Conservation (phyloP, 768 basidiomycete species). For the Trametopsis cervina region DNA sequence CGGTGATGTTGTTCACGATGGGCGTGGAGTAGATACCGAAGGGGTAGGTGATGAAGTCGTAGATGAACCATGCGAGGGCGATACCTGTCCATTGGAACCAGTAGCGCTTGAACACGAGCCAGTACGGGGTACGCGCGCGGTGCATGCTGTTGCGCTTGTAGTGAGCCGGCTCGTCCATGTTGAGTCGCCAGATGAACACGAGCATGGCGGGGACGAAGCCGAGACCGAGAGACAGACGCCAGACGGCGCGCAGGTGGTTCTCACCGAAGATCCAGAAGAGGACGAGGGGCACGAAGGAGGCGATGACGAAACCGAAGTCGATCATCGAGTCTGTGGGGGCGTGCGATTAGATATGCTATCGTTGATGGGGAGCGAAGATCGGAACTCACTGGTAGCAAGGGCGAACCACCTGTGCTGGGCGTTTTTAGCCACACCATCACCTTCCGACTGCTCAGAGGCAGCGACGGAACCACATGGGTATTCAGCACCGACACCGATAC, state of each 20-base stretch:
- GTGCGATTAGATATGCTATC: neutral
- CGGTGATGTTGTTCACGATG: constrained; percentile 65
- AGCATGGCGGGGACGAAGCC: constrained; percentile 74
- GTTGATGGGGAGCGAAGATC: neutral
- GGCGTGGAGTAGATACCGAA: constrained; percentile 81
- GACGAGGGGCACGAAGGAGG: constrained; percentile 78
- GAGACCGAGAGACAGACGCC: constrained; percentile 82
- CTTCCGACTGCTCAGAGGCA: constrained; percentile 86
- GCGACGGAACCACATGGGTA: constrained; percentile 90
- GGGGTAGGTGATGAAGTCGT: constrained; percentile 74
- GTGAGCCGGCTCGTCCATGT: constrained; percentile 72
- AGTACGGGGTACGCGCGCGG: constrained; percentile 63
- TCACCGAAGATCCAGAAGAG: constrained; percentile 85
- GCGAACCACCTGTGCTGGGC: constrained; percentile 85
- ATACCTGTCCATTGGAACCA: constrained; percentile 70
- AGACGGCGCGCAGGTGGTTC: constrained; percentile 77
- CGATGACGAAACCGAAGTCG: constrained; percentile 74
- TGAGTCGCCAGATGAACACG: constrained; percentile 81
- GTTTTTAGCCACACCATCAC: constrained; percentile 66
- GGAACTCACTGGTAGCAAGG: constrained; percentile 85
- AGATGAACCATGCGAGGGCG: constrained; percentile 77
- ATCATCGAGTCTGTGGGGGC: too few species aligned
- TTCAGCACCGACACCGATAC: constrained; percentile 83
- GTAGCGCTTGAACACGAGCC: constrained; percentile 73
- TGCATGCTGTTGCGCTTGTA: constrained; percentile 81